Evolutionary conservation across 768 basidiomycete species (phyloP).

Genomic region (Mycena galericulata): DNA sequence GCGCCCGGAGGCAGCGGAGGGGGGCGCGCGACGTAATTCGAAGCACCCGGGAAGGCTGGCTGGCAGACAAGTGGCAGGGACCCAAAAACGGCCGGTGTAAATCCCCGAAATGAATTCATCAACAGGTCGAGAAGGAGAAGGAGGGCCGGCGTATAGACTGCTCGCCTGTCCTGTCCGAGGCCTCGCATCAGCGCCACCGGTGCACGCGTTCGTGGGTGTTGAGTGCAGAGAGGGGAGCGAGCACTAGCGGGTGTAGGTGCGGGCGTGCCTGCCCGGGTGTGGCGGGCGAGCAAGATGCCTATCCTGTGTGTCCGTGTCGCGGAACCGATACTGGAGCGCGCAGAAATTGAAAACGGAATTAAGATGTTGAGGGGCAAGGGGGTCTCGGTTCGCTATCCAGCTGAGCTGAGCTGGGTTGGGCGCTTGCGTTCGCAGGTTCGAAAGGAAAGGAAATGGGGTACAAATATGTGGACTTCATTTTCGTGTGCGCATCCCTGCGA

Average conservation of each 20-base stretch:
- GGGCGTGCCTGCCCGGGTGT: background rate
- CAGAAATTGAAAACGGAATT: background rate
- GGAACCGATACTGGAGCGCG: background rate
- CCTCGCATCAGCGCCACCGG: background rate
- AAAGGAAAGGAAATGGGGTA: background rate
- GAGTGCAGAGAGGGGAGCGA: too few species aligned
- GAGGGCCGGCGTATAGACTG: background rate
- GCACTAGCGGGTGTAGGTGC: background rate
- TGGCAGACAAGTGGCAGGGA: background rate
- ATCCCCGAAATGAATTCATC: conserved; percentile 23
- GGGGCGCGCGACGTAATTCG: background rate
- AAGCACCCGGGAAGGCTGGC: background rate
- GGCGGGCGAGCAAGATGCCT: background rate
- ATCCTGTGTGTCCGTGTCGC: background rate
- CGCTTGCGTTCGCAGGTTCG: background rate
- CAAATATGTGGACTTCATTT: conserved; percentile 1
- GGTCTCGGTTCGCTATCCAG: background rate
- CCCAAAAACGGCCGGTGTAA: conserved; percentile 19
- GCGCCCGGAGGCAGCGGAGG: conserved; percentile 2
- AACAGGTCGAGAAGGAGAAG: too few species aligned
- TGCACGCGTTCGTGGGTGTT: too few species aligned
- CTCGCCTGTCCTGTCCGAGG: background rate
- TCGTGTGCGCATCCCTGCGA: conserved; percentile 12
- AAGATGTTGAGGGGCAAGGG: background rate
- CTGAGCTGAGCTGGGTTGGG: background rate